Base-by-base conservation (phyloP, 495 filamentous ascomycete species). In the Amniculicola lignicola region DNA sequence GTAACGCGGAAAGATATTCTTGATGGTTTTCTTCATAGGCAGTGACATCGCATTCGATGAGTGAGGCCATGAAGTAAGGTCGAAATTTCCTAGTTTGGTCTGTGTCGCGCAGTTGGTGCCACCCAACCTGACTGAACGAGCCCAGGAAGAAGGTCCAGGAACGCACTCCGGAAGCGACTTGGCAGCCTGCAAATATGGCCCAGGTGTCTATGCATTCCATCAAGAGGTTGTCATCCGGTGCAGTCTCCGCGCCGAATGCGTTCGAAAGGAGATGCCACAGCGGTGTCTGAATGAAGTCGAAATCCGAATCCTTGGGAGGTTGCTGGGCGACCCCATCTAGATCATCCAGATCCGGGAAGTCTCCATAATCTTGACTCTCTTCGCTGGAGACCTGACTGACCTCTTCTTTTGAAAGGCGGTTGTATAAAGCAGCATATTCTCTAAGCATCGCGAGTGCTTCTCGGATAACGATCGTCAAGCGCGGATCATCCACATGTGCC, bases 311-410 rank as follows among this genome's bases (percentile, higher is more conserved):
- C 16, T 47, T 25, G 6, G 45, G n/a, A 16, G 19, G 18, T 4
- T 16, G 35, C 36, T 38, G 25, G 23, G 46, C 49, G 11, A 65
- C 36, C 21, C 61, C 75, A 18, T 75, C 73, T 24, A 77, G 63
- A 35, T 78, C 77, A 39, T 78, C 78, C 36, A 84, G 73, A 29
- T 71, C 84, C 35, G 74, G 67, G 75, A 79, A 86, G 58, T 87
- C 86, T 23, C 84, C 86, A 65, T 83, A 88, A 37, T 89, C 86
- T 65, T 88, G 86, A 54, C 85, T 88, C 37, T 89, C 86, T 43
- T 88, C 86, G 45, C 62, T 76, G 60, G 2, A 15, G 16, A 28
- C 43, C 29, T 66, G 67, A 28, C 14, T 38, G 11, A 24, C 50
- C 42, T 55, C 29, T 48, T 41, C 15, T 12, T 4, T 19, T 36